phyloP scores from a whole-genome alignment of 495 filamentous ascomycete species.

The Apodospora peruviana region DNA sequence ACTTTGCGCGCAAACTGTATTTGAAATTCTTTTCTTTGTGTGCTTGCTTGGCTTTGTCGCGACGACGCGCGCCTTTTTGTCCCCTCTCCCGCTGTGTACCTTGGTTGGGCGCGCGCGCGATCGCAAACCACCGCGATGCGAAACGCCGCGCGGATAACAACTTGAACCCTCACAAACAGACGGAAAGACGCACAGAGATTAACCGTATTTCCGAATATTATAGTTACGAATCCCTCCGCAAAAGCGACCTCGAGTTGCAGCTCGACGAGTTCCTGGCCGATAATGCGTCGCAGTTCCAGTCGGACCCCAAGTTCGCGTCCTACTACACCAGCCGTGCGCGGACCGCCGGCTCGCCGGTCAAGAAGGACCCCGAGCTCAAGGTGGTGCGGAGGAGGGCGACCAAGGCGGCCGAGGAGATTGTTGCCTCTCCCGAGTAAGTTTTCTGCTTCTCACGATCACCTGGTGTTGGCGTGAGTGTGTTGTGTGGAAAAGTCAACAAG shows the following conservation, averaged over 20 bases:
- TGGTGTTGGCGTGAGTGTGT: neutral
- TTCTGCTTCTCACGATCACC: neutral
- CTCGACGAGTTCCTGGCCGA: conserved; percentile 71
- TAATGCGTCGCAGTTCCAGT: conserved; percentile 55
- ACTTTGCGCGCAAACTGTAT: neutral
- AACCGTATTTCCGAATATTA: neutral
- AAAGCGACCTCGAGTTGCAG: conserved; percentile 71
- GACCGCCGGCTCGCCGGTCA: conserved; percentile 63
- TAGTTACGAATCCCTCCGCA: conserved; percentile 69
- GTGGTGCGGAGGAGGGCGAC: conserved; percentile 38
- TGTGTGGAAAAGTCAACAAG: conserved; percentile 6
- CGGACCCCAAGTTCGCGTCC: conserved; percentile 58
- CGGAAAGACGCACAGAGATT: neutral
- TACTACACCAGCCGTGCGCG: conserved; percentile 67
- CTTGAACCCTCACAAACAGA: neutral
- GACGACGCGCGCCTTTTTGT: neutral
- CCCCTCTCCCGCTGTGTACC: no score
- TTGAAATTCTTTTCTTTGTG: conserved; percentile 1
- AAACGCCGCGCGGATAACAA: neutral
- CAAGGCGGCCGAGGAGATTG: conserved; percentile 44
- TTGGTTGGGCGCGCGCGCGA: no score
- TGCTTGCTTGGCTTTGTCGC: conserved; percentile 1
- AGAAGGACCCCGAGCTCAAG: conserved; percentile 52
- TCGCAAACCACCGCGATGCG: neutral
- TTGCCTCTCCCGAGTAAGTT: conserved; percentile 37